Percentiles rank a stretch among this genome's conserved stretches.
phyloP scores from a whole-genome alignment of 208 protist genomes.

The Crithidia bombi region DNA sequence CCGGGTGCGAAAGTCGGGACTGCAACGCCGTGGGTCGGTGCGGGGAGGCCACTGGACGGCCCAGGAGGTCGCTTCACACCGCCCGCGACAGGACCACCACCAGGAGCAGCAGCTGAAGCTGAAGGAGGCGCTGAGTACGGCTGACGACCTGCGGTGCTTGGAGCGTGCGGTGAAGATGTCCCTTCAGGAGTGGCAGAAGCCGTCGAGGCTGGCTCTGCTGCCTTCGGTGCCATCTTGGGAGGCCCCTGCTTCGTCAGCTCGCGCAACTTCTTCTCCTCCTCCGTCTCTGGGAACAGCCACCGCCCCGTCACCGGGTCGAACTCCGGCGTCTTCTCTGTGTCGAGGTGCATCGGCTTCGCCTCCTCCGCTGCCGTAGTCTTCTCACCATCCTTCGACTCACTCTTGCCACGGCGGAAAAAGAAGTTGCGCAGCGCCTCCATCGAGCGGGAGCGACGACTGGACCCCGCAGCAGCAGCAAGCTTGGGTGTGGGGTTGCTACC shows the following conservation, averaged over 20 bases:
- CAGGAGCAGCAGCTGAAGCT: not conserved
- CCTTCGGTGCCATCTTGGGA: conserved; percentile 48
- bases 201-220: not conserved
- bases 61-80: not conserved
- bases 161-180: conserved; percentile 7
- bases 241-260: conserved; percentile 71
- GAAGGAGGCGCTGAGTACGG: not conserved
- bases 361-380: conserved; percentile 45
- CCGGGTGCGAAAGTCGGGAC: conserved; percentile 4
- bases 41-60: not conserved
- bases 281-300: conserved; percentile 83
- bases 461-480: conserved; percentile 17
- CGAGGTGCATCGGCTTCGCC: conserved; percentile 87
- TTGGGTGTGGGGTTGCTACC: conserved; percentile 13
- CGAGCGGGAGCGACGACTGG: conserved; percentile 51
- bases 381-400: conserved; percentile 20
- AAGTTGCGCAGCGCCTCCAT: conserved; percentile 60
- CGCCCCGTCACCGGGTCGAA: conserved; percentile 78
- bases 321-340: conserved; percentile 76
- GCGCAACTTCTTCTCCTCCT: conserved; percentile 79
- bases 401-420: conserved; percentile 53
- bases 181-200: conserved; percentile 21
- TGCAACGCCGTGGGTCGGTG: not conserved
- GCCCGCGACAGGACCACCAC: not conserved
- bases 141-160: not conserved